A percentile compares a stretch with the other conserved stretches of the same genome.
Evolutionary conservation across 2,329 filamentous ascomycete genomes (phyloP).

Genomic region (Scortechinia acanthostroma): DNA sequence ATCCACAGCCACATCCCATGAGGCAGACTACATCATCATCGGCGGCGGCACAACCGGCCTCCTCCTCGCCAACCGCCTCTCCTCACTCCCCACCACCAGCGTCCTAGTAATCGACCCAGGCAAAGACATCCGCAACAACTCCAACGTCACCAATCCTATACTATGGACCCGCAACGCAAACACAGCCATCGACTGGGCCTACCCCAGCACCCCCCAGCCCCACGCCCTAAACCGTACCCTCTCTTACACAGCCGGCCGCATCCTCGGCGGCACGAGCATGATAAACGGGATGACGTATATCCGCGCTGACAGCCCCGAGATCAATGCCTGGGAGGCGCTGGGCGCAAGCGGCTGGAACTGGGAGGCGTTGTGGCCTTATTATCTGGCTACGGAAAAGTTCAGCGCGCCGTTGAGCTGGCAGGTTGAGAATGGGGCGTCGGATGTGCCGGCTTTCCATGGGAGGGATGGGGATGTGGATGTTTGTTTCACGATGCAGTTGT

Average conservation of each 20-base stretch:
- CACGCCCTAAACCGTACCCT: slow-evolving; percentile 5
- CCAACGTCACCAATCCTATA: slow-evolving; percentile 7
- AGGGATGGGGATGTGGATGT: too few relatives aligned
- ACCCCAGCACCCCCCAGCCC: slow-evolving; percentile 5
- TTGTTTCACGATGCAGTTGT: too few relatives aligned
- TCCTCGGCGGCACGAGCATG: slow-evolving; percentile 19
- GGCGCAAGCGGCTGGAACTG: slow-evolving; percentile 25
- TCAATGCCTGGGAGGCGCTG: slow-evolving; percentile 23
- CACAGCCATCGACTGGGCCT: slow-evolving; percentile 9
- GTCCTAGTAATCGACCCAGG: slow-evolving; percentile 25
- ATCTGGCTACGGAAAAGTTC: too few relatives aligned
- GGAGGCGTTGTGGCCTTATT: slow-evolving; percentile 15
- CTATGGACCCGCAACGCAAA: slow-evolving; percentile 3
- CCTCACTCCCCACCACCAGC: slow-evolving; percentile 19
- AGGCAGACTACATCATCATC: slow-evolving; percentile 23
- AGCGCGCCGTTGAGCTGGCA: too few relatives aligned
- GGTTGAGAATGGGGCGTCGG: too few relatives aligned
- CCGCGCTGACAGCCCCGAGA: slow-evolving; percentile 20
- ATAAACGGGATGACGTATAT: slow-evolving; percentile 24
- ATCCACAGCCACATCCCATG: background rate
- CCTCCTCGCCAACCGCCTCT: slow-evolving; percentile 24
- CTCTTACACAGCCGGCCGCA: slow-evolving; percentile 9
- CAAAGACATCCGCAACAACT: slow-evolving; percentile 8
- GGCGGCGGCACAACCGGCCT: slow-evolving; percentile 34
- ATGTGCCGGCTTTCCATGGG: too few relatives aligned